Evolutionary conservation across 1,139 yeast species (phyloP), one percentile per base, ranked within the genome.

Genomic region (Debaryomyces coudertii): DNA sequence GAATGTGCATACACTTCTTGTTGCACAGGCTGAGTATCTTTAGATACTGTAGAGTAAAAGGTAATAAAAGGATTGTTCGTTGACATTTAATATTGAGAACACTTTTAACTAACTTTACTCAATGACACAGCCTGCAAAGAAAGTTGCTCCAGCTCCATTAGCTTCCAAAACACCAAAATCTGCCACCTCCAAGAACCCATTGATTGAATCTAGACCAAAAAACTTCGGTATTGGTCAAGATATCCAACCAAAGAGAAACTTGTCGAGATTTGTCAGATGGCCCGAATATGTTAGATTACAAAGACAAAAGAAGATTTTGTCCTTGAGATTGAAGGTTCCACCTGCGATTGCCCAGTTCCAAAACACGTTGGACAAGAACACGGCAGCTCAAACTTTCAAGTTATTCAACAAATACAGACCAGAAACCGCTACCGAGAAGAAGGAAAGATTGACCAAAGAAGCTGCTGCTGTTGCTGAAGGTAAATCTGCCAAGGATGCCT

Each of bases 381-480:
- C 97, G 63, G 97, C 98, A 68, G 80, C 97, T 63, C 96, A 89
- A 80, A 82, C 95, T 62, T 87, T 92, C 84, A 90, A 92, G 82
- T 86, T 92, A 68, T 85, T 92, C 80, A 90, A 90, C 95, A 92
- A 90, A 82, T 92, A 92, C 88, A 87, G 96, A 80, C 98, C 98
- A 71, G 98, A 92, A 82, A 88, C 97, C 62, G 68, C 84, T 71
- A 87, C 93, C 68, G 97, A 92, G 80, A 92, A 92, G 96, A 90
- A 90, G 83, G 97, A 90, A 81, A 90, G 98, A 82, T 87, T 92
- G 70, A 87, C 95, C 77, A 90, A 88, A 79, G 97, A 92, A 80
- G 98, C 98, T 63, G 96, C 97, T 65, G 97, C 97, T 66, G 85
- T 90, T 69, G 96, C 97, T 57, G 97, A 90, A 71, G 98, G 98